Base-by-base conservation (phyloP, 495 filamentous ascomycete genomes). In the Hypoxylon lienhwacheense region DNA sequence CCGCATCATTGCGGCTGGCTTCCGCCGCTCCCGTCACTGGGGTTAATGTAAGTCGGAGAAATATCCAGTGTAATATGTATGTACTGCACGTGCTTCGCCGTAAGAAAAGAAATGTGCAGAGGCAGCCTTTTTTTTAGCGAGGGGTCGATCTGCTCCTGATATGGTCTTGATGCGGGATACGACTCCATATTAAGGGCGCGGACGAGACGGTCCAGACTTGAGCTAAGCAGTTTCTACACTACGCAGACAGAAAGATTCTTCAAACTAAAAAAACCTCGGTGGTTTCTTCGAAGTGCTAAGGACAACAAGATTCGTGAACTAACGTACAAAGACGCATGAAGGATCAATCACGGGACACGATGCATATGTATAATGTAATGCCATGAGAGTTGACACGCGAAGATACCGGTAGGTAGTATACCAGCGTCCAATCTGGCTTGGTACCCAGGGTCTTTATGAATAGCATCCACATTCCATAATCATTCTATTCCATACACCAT, bases 291-390 rank as follows among this genome's bases (percentile, higher is more conserved):
- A n/a, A n/a, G n/a, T n/a, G n/a, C 24, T 26, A 26, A 12, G 14
- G 37, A 22, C 15, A 21, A 36, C 17, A 14, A 37, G 41, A 14
- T 47, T 48, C 46, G 52, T 61, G 58, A n/a, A n/a, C n/a, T n/a
- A n/a, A n/a, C n/a, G n/a, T n/a, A n/a, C 58, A 48, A 19, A 53
- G 47, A 45, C 33, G 58, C 58, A 61, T 61, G 24, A 39, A 52
- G 33, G 25, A 48, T 56, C 26, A 44, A 56, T 61, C 58, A 61
- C 58, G 58, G 58, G 58, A 61, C 43, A 11, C 24, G 29, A 29
- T 21, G 39, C 34, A 46, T 22, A 47, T 45, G 41, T 45, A 26
- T 19, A 28, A 32, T 41, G 35, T 26, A 31, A 47, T 52, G 40
- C 32, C 22, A 24, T 36, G 24, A 61, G n/a, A n/a, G n/a, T n/a